Evolutionary conservation across 1,284 basidiomycete genomes (phyloP).

Genomic region (Irpex lacteus): DNA sequence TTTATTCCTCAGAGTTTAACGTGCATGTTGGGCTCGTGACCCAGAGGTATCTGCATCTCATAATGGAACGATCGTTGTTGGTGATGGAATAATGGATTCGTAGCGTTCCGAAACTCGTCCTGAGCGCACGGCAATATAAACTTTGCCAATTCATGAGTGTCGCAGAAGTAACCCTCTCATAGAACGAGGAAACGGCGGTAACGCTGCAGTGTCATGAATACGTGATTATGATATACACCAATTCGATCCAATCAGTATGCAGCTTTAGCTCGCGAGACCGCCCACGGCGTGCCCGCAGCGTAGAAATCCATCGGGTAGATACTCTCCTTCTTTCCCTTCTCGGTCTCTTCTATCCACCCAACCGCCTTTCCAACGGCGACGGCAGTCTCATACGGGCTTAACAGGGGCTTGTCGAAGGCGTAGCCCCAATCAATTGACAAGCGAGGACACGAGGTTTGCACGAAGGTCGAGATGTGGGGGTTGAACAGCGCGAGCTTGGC

Average conservation of each 20-base stretch:
- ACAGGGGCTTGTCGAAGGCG: constrained; percentile 86
- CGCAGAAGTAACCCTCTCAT: background rate
- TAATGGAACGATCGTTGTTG: background rate
- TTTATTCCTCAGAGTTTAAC: no score
- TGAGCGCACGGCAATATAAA: background rate
- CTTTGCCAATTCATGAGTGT: background rate
- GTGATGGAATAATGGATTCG: background rate
- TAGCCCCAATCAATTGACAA: constrained; percentile 99
- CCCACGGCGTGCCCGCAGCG: constrained; percentile 74
- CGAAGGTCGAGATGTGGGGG: constrained; percentile 80
- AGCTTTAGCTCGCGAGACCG: constrained; percentile 50
- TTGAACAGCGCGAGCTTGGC: constrained; percentile 88
- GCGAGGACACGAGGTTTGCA: constrained; percentile 95
- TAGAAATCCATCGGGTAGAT: constrained; percentile 98
- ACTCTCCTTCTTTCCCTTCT: constrained; percentile 35
- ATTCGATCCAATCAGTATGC: constrained; percentile 27
- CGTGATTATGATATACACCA: constrained; percentile 4
- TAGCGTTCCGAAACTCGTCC: background rate
- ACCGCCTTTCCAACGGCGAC: constrained; percentile 77
- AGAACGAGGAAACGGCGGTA: no score
- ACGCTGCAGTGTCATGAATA: background rate
- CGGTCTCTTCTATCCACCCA: constrained; percentile 59
- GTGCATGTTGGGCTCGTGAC: background rate
- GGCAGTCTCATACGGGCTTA: constrained; percentile 94
- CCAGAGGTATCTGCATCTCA: background rate